These are phyloP conservation scores for Ceratobasidium sp. DNA, from an alignment of 1,284 basidiomycete genomes.

Conservation along the genomic window DNA sequence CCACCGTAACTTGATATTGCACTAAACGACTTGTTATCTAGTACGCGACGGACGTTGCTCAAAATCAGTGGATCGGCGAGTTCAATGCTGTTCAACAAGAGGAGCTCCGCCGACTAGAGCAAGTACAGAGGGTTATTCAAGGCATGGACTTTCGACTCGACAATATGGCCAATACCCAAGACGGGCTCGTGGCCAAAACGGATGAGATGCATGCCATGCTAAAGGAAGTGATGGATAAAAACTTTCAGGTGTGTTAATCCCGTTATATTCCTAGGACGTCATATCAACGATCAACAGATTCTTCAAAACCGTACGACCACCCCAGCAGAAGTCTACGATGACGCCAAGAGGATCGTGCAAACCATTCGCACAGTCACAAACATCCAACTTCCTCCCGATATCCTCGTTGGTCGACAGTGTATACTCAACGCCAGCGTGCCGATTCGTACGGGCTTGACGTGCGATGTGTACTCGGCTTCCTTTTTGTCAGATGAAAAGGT, in stretches of 20 bases:
- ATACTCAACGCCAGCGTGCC: slow-evolving; percentile 9
- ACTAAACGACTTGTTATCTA: not conserved
- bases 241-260: not conserved
- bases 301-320: slow-evolving; percentile 3
- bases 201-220: not conserved
- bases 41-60: slow-evolving; percentile 5
- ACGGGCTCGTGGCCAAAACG: not conserved
- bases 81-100: slow-evolving; percentile 10
- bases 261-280: not conserved
- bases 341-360: slow-evolving; percentile 8
- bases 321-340: not conserved
- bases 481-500: slow-evolving; percentile 29
- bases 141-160: not conserved
- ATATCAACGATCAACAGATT: not conserved
- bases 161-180: not conserved
- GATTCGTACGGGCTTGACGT: slow-evolving; percentile 9
- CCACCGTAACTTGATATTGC: not conserved
- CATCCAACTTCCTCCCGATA: slow-evolving; percentile 11
- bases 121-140: not conserved
- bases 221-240: slow-evolving; percentile 1
- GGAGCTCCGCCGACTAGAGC: not conserved
- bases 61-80: slow-evolving; percentile 30
- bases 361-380: slow-evolving; percentile 30
- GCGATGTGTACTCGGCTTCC: slow-evolving; percentile 17
- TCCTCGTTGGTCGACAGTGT: slow-evolving; percentile 28